phyloP scores from a whole-genome alignment of 768 basidiomycete genomes.

The Sistotremastrum suecicum region DNA sequence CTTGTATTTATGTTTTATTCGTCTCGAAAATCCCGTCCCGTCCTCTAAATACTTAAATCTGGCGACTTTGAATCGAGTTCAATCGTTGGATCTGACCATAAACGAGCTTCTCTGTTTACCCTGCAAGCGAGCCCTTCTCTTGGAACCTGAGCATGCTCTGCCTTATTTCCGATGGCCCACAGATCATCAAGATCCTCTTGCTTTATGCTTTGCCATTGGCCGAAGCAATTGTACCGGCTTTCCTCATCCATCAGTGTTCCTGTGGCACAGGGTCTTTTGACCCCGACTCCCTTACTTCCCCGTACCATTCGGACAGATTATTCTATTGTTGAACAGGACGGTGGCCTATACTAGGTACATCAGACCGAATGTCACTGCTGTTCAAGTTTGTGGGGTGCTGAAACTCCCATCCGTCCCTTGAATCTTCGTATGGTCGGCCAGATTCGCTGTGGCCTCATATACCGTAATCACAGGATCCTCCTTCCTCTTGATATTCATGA shows the following conservation, averaged over 20 bases:
- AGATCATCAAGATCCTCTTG: no score
- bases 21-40: no score
- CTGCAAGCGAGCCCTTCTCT: no score
- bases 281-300: background rate
- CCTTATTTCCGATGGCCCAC: no score
- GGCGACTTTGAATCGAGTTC: no score
- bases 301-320: background rate
- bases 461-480: slow-evolving; percentile 68
- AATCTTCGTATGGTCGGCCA: slow-evolving; percentile 80
- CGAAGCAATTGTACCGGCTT: background rate
- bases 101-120: no score
- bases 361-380: background rate
- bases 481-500: slow-evolving; percentile 39
- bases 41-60: no score
- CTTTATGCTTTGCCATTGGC: no score
- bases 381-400: slow-evolving; percentile 28
- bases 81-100: no score
- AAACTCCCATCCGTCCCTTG: slow-evolving; percentile 58
- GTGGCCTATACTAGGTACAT: background rate
- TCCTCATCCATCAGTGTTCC: background rate
- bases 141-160: no score
- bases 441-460: slow-evolving; percentile 78
- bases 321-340: background rate
- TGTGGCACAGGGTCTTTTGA: background rate
- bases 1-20: no score